Percentiles rank a stretch among this genome's conserved stretches.
These are phyloP conservation scores for Drechmeria coniospora DNA, from an alignment of 2,329 filamentous ascomycete species.

Conservation along the genomic window DNA sequence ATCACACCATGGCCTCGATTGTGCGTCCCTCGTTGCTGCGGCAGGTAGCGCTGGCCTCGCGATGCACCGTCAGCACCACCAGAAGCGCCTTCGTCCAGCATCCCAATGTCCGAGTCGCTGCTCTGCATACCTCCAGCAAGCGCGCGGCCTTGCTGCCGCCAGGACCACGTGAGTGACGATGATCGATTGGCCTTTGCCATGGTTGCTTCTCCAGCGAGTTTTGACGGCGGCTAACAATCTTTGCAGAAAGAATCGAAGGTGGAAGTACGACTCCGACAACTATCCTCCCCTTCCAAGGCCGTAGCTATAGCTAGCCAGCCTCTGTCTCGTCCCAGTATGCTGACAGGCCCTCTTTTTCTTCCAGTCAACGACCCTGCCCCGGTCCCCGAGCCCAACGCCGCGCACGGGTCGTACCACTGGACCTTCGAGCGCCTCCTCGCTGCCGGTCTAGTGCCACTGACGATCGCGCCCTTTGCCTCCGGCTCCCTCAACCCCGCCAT, in stretches of 20 bases:
- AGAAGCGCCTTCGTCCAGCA: slow-evolving; percentile 18
- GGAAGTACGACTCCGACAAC: slow-evolving; percentile 46
- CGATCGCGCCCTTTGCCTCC: slow-evolving; percentile 79
- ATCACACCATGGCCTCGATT: slow-evolving; percentile 37
- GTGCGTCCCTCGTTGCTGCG: slow-evolving; percentile 38
- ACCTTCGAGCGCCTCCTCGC: slow-evolving; percentile 81
- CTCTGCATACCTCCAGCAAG: slow-evolving; percentile 74
- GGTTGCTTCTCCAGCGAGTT: not conserved
- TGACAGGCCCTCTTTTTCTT: no score
- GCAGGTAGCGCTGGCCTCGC: slow-evolving; percentile 30
- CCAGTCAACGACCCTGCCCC: slow-evolving; percentile 78
- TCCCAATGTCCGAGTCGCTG: slow-evolving; percentile 42
- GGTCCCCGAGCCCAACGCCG: slow-evolving; percentile 54
- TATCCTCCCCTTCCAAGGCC: slow-evolving; percentile 1
- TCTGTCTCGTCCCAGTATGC: slow-evolving; percentile 2
- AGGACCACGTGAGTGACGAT: slow-evolving; percentile 55
- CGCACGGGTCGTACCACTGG: slow-evolving; percentile 97
- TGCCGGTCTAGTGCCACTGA: slow-evolving; percentile 69
- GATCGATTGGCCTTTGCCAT: not conserved
- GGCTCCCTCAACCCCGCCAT: slow-evolving; percentile 79
- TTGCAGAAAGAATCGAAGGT: slow-evolving; percentile 57
- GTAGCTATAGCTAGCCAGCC: no score
- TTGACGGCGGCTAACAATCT: slow-evolving; percentile 28
- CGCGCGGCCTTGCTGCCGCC: slow-evolving; percentile 70
- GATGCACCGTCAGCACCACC: slow-evolving; percentile 21